Percentiles rank a stretch among this genome's conserved stretches.
Evolutionary conservation across 2,329 filamentous ascomycete species (phyloP).

Genomic region (Verticillium nubilum): DNA sequence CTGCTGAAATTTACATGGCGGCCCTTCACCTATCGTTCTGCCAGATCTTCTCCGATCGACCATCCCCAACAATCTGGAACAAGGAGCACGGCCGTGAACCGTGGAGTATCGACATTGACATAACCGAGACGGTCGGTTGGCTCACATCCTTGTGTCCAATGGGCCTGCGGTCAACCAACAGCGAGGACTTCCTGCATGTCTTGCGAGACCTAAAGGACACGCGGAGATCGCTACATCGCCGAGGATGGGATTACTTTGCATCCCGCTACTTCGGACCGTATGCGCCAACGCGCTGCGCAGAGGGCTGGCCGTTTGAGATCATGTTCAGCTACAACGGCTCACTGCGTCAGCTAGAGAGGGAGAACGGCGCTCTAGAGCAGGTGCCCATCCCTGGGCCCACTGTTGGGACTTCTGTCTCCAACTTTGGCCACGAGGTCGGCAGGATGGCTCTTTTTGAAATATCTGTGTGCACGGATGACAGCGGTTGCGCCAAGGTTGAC

Average conservation of each 20-base stretch:
- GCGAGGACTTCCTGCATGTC: slow-evolving; percentile 41
- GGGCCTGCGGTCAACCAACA: slow-evolving; percentile 27
- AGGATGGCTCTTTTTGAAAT: slow-evolving; percentile 47
- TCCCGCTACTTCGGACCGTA: slow-evolving; percentile 32
- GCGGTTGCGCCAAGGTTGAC: slow-evolving; percentile 37
- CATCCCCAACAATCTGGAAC: slow-evolving; percentile 47
- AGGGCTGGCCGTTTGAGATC: slow-evolving; percentile 49
- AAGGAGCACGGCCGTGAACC: slow-evolving; percentile 44
- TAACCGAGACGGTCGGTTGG: slow-evolving; percentile 54
- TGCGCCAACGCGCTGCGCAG: slow-evolving; percentile 20
- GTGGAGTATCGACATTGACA: slow-evolving; percentile 40
- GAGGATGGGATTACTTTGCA: slow-evolving; percentile 44
- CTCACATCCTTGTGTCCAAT: slow-evolving; percentile 53
- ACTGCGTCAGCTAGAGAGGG: slow-evolving; percentile 39
- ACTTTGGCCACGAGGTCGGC: slow-evolving; percentile 39
- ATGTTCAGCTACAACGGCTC: slow-evolving; percentile 52
- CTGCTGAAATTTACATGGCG: slow-evolving; percentile 48
- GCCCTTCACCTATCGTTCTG: slow-evolving; percentile 50
- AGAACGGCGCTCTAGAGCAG: slow-evolving; percentile 44
- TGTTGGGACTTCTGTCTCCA: slow-evolving; percentile 30
- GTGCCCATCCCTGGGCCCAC: slow-evolving; percentile 33
- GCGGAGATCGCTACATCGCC: slow-evolving; percentile 35
- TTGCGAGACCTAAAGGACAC: slow-evolving; percentile 49
- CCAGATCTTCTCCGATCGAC: slow-evolving; percentile 47
- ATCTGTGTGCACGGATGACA: slow-evolving; percentile 37